Percentiles rank a stretch among this genome's conserved stretches.
phyloP scores from a whole-genome alignment of 2,329 filamentous ascomycete genomes.

The Cladorrhinum sp. region DNA sequence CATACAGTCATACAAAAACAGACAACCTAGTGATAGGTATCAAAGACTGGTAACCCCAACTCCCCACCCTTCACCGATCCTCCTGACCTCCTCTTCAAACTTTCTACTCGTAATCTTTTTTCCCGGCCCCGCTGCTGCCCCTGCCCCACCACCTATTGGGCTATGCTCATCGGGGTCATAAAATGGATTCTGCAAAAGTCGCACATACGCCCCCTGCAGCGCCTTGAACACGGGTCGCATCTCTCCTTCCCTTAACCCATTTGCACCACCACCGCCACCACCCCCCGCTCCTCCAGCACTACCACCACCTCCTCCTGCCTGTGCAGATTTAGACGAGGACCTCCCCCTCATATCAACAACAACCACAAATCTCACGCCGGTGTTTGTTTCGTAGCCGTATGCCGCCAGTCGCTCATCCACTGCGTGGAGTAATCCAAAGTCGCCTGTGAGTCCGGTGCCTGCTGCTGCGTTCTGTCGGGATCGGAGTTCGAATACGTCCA shows the following conservation, averaged over 20 bases:
- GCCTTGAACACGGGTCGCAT: constrained; percentile 87
- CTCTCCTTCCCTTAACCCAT: constrained; percentile 77
- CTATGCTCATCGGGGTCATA: constrained; percentile 84
- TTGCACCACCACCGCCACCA: constrained; percentile 42
- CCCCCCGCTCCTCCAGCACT: background rate
- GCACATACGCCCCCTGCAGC: constrained; percentile 88
- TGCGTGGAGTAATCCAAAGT: constrained; percentile 87
- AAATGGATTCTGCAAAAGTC: constrained; percentile 88
- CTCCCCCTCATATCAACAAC: constrained; percentile 86
- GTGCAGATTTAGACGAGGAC: no score
- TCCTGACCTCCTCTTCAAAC: constrained; percentile 78
- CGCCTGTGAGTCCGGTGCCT: constrained; percentile 62
- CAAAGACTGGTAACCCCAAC: constrained; percentile 66
- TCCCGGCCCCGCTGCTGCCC: constrained; percentile 49
- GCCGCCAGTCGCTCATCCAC: constrained; percentile 89
- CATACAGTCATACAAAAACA: no score
- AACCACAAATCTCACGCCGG: constrained; percentile 84
- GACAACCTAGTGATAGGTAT: no score
- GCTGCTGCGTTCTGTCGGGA: constrained; percentile 62
- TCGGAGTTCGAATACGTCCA: constrained; percentile 91
- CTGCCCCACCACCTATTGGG: constrained; percentile 55
- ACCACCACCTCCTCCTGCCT: constrained; percentile 24
- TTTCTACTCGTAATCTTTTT: constrained; percentile 75
- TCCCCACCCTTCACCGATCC: constrained; percentile 81
- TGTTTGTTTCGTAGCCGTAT: constrained; percentile 97